These are phyloP conservation scores for Yamadazyma sp. DNA, from an alignment of 805 yeast genomes.

Conservation along the genomic window DNA sequence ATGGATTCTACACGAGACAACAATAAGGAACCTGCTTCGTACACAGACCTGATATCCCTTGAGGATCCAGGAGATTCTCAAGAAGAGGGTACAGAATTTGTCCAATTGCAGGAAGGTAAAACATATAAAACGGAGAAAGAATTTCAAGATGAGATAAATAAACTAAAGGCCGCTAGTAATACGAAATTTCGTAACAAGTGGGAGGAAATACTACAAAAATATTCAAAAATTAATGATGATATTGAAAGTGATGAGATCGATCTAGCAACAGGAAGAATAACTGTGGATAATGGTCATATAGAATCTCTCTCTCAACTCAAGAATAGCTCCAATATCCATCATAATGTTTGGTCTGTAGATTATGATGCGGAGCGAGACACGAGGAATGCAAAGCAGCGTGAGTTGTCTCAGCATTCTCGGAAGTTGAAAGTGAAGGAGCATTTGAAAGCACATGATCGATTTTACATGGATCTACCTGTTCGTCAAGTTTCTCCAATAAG, in stretches of 20 bases:
- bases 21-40: not conserved
- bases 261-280: slow-evolving; percentile 58
- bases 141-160: slow-evolving; percentile 24
- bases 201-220: slow-evolving; percentile 54
- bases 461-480: not conserved
- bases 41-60: slow-evolving; percentile 13
- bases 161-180: slow-evolving; percentile 30
- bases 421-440: slow-evolving; percentile 17
- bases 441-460: slow-evolving; percentile 16
- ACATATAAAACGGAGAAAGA: slow-evolving; percentile 15
- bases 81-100: not conserved
- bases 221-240: slow-evolving; percentile 46
- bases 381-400: slow-evolving; percentile 12
- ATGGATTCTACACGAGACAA: slow-evolving; percentile 1
- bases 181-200: slow-evolving; percentile 36
- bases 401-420: slow-evolving; percentile 12
- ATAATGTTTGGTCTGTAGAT: slow-evolving; percentile 38
- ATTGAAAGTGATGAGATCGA: slow-evolving; percentile 67
- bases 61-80: slow-evolving; percentile 8
- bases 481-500: slow-evolving; percentile 6
- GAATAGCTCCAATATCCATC: slow-evolving; percentile 11
- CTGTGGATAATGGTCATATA: slow-evolving; percentile 70
- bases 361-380: slow-evolving; percentile 28
- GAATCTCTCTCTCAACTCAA: slow-evolving; percentile 35
- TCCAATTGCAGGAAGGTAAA: not conserved